phyloP scores from a whole-genome alignment of 768 basidiomycete species.

The Hericium coralloides region DNA sequence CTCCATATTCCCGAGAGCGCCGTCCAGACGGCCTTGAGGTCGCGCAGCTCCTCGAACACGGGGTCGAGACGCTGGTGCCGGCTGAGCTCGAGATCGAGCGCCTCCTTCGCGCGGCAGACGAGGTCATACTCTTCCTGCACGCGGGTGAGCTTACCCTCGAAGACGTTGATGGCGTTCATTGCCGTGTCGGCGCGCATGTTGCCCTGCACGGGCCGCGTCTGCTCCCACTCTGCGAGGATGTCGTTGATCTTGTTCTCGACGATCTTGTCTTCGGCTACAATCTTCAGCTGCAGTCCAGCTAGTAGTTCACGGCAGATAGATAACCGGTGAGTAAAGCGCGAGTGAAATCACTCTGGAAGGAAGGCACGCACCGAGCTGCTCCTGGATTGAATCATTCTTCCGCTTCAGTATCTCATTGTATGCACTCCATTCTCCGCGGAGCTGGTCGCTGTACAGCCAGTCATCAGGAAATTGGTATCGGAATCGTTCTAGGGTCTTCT shows the following conservation, averaged over 20 bases:
- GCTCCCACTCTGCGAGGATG: conserved; percentile 88
- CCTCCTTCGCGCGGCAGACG: conserved; percentile 93
- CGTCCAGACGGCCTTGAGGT: conserved; percentile 98
- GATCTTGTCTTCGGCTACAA: conserved; percentile 98
- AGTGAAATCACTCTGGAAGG: not conserved
- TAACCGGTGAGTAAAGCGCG: no score
- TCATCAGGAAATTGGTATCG: conserved; percentile 95
- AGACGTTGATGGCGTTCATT: conserved; percentile 92
- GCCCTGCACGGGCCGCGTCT: conserved; percentile 93
- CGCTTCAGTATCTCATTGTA: conserved; percentile 97
- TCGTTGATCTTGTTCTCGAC: conserved; percentile 94
- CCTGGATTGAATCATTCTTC: conserved; percentile 97
- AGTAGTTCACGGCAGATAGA: not conserved
- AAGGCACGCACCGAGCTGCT: conserved; percentile 76
- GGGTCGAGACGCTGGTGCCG: conserved; percentile 89
- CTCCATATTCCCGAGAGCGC: conserved; percentile 96
- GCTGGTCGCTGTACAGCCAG: conserved; percentile 97
- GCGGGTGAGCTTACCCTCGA: conserved; percentile 83
- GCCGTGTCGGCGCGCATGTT: conserved; percentile 94
- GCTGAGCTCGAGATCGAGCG: conserved; percentile 85
- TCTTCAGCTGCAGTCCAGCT: conserved; percentile 98
- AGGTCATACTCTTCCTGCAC: conserved; percentile 94
- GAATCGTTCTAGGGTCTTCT: conserved; percentile 95
- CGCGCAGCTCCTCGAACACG: conserved; percentile 89
- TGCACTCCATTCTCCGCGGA: conserved; percentile 96